Evolutionary conservation across 176 grass and related monocot genomes (phyloP), one percentile per base, ranked within the genome.

Genomic region (Oryza glaberrima): DNA sequence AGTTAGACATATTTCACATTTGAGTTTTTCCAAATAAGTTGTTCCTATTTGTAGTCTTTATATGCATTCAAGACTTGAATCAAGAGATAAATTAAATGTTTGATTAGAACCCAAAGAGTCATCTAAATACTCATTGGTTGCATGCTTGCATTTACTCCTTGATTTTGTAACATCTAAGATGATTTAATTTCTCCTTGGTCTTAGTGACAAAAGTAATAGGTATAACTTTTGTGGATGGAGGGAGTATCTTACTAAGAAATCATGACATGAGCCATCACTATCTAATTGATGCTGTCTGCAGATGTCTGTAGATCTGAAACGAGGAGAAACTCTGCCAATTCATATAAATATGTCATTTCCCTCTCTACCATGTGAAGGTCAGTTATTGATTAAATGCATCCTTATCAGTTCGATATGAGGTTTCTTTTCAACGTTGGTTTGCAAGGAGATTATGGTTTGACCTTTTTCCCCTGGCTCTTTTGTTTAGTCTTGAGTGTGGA

Each of bases 231-330:
- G 30, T 32, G 30, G 30, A 32, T 32, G 30, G 30, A 32, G 30
- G 30, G 30, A 32, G 30, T 32, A 54, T 61, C 48, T 48, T 67
- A 34, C 6, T n/a, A 68, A 49, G 20, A 72, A 35, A 49, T 78
- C 71, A 80, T 40, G 10, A 84, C 66, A 76, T 40, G 7, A 84
- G 75, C 47, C 72, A 69, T 84, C 15, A 61, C 69, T 16, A 52
- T n/a, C 54, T 58, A 58, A 75, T 80, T 84, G 49, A 35, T 84
- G 52, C 15, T 88, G 5, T 85, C 30, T 83, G 77, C 86, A 99
- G 93, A 99, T 99, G 96, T 99, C 96, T 65, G 96, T 99, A 81
- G 96, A 96, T 99, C 46, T 96, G 48, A 96, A 99, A 82, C 82
- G 93, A 89, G 93, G 93, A 88, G 93, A 99, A 90, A 99, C 86